A percentile compares a stretch with the other conserved stretches of the same genome.
These are phyloP conservation scores for Dactylonectria estremocensis DNA, from an alignment of 2,329 filamentous ascomycete genomes.

Conservation along the genomic window DNA sequence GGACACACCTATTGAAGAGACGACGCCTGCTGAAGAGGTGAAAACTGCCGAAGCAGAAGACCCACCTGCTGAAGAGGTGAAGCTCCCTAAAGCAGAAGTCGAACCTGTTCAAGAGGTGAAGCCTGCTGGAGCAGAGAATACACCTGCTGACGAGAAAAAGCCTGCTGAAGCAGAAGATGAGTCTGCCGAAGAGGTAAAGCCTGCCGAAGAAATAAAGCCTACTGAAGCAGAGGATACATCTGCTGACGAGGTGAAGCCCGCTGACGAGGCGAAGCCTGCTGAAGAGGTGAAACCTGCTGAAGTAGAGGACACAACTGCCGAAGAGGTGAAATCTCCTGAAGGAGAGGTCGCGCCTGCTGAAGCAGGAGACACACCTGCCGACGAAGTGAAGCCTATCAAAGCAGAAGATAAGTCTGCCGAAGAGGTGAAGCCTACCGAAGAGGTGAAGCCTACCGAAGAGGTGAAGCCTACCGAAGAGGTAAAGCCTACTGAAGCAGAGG, in stretches of 20 bases:
- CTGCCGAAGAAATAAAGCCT: conserved; percentile 1
- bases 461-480: conserved; percentile 7
- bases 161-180: conserved; percentile 2
- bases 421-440: conserved; percentile 9
- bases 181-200: conserved; percentile 3
- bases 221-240: neutral
- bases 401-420: neutral
- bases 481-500: neutral
- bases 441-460: conserved; percentile 12
- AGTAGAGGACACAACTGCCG: neutral
- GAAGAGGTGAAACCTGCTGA: conserved; percentile 5
- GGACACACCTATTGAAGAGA: conserved; percentile 1
- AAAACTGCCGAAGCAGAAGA: neutral
- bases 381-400: neutral
- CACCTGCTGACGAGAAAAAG: neutral
- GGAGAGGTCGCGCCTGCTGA: neutral
- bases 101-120: neutral
- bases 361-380: neutral
- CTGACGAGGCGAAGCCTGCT: neutral
- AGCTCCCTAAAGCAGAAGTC: neutral
- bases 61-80: neutral
- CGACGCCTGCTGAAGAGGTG: too few species aligned
- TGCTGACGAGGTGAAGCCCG: conserved; percentile 3
- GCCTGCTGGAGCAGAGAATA: neutral
- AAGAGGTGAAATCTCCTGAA: neutral